phyloP scores from a whole-genome alignment of 306 rosid species.

The Trifolium dubium region DNA sequence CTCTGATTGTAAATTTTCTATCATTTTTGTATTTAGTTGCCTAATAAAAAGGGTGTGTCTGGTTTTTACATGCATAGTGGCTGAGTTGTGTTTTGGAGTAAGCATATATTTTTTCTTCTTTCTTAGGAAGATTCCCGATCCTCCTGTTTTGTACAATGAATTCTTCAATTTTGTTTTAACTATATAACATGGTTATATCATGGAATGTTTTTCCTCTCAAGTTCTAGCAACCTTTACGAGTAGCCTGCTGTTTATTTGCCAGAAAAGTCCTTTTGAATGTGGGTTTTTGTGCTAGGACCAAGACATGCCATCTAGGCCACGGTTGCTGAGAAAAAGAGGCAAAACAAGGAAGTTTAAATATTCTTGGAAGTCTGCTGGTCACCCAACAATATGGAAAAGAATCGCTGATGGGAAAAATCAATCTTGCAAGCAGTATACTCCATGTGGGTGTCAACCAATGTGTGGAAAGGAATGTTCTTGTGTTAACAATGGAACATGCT shows the following conservation, averaged over 20 bases:
- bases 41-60: constrained; percentile 15
- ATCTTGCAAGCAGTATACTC: constrained; percentile 82
- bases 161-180: constrained; percentile 1
- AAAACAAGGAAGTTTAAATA: constrained; percentile 85
- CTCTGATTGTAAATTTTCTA: constrained; percentile 19
- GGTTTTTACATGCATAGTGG: constrained; percentile 7
- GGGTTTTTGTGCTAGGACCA: constrained; percentile 60
- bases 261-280: constrained; percentile 32
- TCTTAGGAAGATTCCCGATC: constrained; percentile 29
- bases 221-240: constrained; percentile 27
- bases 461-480: constrained; percentile 94
- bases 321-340: constrained; percentile 83
- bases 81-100: constrained; percentile 19
- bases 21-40: constrained; percentile 20
- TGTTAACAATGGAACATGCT: constrained; percentile 82
- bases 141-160: constrained; percentile 17
- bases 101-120: constrained; percentile 30
- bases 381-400: constrained; percentile 91
- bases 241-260: constrained; percentile 16
- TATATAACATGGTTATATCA: not conserved
- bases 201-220: constrained; percentile 32
- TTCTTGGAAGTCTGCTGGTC: constrained; percentile 93
- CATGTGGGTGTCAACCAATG: constrained; percentile 89
- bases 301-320: constrained; percentile 75
- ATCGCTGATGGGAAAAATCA: constrained; percentile 94